Evolutionary conservation across 1,284 basidiomycete species (phyloP).

Genomic region (Moniliophthora roreri): DNA sequence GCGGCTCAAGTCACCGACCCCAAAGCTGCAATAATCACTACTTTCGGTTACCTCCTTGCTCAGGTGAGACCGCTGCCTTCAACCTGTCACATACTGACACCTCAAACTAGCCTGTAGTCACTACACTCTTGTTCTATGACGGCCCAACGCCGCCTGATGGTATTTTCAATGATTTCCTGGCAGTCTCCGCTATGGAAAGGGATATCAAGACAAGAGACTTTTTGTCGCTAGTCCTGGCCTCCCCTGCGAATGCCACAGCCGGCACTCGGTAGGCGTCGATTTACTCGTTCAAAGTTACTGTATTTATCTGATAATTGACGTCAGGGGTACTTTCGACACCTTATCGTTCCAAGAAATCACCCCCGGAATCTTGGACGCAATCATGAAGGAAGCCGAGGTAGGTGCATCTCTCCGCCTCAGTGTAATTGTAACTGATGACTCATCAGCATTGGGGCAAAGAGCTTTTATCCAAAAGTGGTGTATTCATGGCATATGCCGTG

Average conservation of each 20-base stretch:
- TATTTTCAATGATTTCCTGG: constrained; percentile 50
- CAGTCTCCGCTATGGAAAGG: constrained; percentile 33
- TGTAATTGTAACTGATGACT: neutral
- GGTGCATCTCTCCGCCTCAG: constrained; percentile 12
- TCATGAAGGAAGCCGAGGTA: constrained; percentile 51
- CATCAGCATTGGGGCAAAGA: constrained; percentile 29
- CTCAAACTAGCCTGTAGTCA: constrained; percentile 38
- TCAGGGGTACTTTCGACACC: constrained; percentile 49
- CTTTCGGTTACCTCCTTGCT: too few species aligned
- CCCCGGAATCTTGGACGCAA: constrained; percentile 39
- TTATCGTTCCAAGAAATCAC: constrained; percentile 44
- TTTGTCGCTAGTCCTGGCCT: constrained; percentile 37
- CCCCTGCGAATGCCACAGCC: constrained; percentile 40
- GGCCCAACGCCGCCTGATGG: constrained; percentile 45
- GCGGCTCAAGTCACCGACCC: too few species aligned
- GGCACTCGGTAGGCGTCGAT: constrained; percentile 35
- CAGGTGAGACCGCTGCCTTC: too few species aligned
- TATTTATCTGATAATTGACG: neutral
- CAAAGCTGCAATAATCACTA: too few species aligned
- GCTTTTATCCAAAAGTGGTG: constrained; percentile 27
- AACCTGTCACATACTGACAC: neutral
- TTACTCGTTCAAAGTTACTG: neutral
- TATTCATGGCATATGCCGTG: constrained; percentile 49
- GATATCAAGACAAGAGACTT: constrained; percentile 42
- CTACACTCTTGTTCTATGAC: constrained; percentile 51